These are phyloP conservation scores for Aspergillus spinulosporus DNA, from an alignment of 2,329 filamentous ascomycete genomes.

Conservation along the genomic window DNA sequence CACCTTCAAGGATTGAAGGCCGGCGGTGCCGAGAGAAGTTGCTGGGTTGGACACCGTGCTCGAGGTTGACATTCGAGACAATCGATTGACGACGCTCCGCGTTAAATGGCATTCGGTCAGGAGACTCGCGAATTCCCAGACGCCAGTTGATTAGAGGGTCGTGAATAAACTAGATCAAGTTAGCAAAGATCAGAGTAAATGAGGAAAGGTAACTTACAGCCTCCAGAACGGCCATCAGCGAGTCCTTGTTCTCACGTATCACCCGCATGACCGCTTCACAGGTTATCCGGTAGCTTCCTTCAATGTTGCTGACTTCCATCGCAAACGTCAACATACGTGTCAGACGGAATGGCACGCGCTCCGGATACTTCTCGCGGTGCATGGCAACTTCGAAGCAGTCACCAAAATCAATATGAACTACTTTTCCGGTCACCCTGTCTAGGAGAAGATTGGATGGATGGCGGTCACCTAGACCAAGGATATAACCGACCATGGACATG, in stretches of 20 bases:
- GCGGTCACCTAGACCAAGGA: constrained; percentile 90
- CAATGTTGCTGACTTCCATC: constrained; percentile 99
- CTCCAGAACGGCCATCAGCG: constrained; percentile 95
- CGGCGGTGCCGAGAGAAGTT: constrained; percentile 67
- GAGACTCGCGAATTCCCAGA: constrained; percentile 65
- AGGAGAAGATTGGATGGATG: constrained; percentile 98
- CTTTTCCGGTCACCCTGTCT: constrained; percentile 91
- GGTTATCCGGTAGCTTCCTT: constrained; percentile 96
- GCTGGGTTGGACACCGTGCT: constrained; percentile 59
- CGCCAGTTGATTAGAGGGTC: constrained; percentile 99
- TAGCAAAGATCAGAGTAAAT: not conserved
- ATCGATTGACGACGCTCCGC: constrained; percentile 62
- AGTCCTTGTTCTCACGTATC: constrained; percentile 94
- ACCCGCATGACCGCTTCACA: constrained; percentile 99
- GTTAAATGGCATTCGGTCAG: constrained; percentile 59
- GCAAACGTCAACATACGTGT: constrained; percentile 99
- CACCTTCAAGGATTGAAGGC: constrained; percentile 67
- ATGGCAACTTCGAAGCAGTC: constrained; percentile 99
- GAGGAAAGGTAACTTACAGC: constrained; percentile 65
- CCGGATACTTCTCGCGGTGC: constrained; percentile 98
- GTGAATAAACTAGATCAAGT: constrained; percentile 77
- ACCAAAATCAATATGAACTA: constrained; percentile 98
- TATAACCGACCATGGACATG: constrained; percentile 99
- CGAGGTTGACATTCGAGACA: constrained; percentile 51
- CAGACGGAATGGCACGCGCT: constrained; percentile 94